A percentile compares a stretch with the other conserved stretches of the same genome.
Evolutionary conservation across 441 rosid genomes (phyloP).

Genomic region (Populus hybrid): DNA sequence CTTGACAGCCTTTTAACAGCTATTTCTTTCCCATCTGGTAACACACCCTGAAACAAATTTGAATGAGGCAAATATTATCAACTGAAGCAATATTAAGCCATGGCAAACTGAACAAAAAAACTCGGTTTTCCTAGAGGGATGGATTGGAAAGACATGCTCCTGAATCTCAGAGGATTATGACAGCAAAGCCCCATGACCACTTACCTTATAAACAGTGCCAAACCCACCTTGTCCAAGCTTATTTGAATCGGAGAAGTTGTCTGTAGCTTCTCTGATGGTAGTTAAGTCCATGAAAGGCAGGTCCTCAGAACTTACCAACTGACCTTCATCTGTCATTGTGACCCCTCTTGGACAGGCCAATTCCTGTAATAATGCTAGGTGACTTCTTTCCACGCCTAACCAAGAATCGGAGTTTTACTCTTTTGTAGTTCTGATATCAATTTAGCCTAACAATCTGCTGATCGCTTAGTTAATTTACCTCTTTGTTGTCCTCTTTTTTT

Average conservation of each 20-base stretch:
- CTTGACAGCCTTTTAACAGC: conserved; percentile 6
- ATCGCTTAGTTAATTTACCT: background rate
- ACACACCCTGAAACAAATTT: background rate
- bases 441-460: no score
- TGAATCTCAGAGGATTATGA: background rate
- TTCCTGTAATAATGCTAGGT: conserved; percentile 18
- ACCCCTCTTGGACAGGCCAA: conserved; percentile 14
- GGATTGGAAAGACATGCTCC: background rate
- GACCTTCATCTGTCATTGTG: conserved; percentile 18
- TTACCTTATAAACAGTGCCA: conserved; percentile 18
- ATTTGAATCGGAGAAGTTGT: conserved; percentile 7
- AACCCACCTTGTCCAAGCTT: conserved; percentile 22
- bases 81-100: background rate
- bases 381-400: conserved; percentile 26
- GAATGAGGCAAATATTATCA: background rate
- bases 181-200: background rate
- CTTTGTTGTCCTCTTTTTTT: background rate
- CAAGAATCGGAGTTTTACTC: background rate
- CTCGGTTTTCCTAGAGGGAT: background rate
- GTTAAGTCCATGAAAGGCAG: conserved; percentile 16
- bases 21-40: conserved; percentile 1
- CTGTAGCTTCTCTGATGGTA: conserved; percentile 11
- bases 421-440: background rate
- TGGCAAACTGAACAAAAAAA: background rate
- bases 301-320: conserved; percentile 16